Evolutionary conservation across 345 rosid species (phyloP), one percentile per base, ranked within the genome.

Genomic region (Balakata baccata): DNA sequence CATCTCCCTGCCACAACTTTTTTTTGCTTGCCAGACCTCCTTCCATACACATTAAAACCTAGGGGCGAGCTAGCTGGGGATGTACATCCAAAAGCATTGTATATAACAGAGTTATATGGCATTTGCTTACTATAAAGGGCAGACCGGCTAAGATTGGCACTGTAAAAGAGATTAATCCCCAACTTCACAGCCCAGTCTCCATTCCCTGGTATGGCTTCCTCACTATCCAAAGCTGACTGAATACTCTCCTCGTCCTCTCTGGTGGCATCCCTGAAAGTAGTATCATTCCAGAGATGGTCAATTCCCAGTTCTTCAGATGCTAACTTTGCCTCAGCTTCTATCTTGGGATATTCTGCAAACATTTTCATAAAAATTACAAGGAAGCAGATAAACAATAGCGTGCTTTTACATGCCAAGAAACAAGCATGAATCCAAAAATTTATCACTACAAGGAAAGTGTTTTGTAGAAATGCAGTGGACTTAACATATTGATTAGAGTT

Each of bases 101-200:
- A 91, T 79, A 95, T 86, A 75, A 95, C 85, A 25, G 87, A 82
- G 83, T 92, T 92, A 84, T 89, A 92, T 37, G 99, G 93, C 99
- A 95, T 95, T 81, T 95, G 99, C 84, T 95, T 95, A 75, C 91
- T 87, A 80, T 95, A 95, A 73, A 95, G 86, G 20, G 94, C 79
- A 50, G 96, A 95, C 66, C 82, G 92, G 66, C 98, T 86, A 69
- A 95, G 99, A 79, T 71, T 72, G 20, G 92, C 91, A 78, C 99
- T 92, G 71, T 89, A 95, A 75, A 89, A 91, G 67, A 95, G 94
- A 83, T 95, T 91, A 70, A 87, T 82, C 51, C 97, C 98, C 64
- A 95, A 77, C 84, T 95, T 95, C 16, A 89, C 98, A 46, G 97
- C 84, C 99, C 99, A 92, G 80, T 93, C 99, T 64, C 96, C 89